Base-by-base conservation (phyloP, 345 rosid genomes). In the Brassica nigra region DNA sequence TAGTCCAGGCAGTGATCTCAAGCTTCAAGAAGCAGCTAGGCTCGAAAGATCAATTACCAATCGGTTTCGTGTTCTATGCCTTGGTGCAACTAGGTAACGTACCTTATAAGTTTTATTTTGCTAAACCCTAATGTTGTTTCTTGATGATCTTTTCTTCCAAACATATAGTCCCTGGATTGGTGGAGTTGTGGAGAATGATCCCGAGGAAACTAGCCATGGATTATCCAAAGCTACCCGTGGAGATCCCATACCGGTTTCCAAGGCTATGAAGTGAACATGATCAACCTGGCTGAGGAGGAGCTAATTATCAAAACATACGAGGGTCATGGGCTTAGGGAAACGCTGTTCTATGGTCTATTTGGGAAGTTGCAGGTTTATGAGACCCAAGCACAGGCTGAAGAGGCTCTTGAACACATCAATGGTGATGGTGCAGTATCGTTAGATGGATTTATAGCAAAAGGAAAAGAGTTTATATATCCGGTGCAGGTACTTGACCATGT, bases 361-460 rank as follows among this genome's bases (percentile, higher is more conserved):
- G 81, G 86, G 3, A 16, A 83, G 66, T 84, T 92, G 12, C 92
- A 90, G 66, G 91, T 92, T 3, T 90, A 92, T 30, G 82, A 77
- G 39, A n/a, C n/a, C n/a, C n/a, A n/a, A n/a, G n/a, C n/a, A n/a
- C n/a, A n/a, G n/a, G n/a, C n/a, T n/a, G n/a, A n/a, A n/a, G n/a
- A n/a, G n/a, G n/a, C n/a, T n/a, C n/a, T n/a, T n/a, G n/a, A n/a
- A n/a, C n/a, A n/a, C n/a, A n/a, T n/a, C n/a, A n/a, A n/a, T n/a
- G n/a, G n/a, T n/a, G n/a, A n/a, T n/a, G n/a, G n/a, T n/a, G 82
- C 75, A 1, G 83, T 90, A 2, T 89, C 95, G 18, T 69, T 89
- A 47, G 95, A 92, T 54, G 97, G 95, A 0, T 86, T 89, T 28
- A 89, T 88, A 4, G 54, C 77, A 6, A 85, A 80, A 76, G 87